These are phyloP conservation scores for Plasmodium gallinaceum DNA, from an alignment of 169 alveolate genomes.

Conservation along the genomic window DNA sequence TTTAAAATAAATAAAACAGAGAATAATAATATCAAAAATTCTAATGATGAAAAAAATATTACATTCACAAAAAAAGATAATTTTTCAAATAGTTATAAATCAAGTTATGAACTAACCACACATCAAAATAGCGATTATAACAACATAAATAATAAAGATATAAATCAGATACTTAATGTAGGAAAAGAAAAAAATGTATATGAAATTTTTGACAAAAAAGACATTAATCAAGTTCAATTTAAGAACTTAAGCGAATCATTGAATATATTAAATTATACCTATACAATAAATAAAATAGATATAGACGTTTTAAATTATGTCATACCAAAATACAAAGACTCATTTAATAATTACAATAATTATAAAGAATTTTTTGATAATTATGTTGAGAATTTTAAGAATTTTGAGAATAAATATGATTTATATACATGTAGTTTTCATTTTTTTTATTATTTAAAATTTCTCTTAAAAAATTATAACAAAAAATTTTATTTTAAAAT, in stretches of 20 bases:
- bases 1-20: not conserved
- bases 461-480: slow-evolving; percentile 12
- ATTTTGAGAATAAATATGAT: slow-evolving; percentile 64
- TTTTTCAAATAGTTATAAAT: not conserved
- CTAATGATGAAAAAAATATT: not conserved
- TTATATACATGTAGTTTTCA: slow-evolving; percentile 75
- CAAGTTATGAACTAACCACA: not conserved
- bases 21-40: too few relatives aligned
- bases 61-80: not conserved
- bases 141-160: not conserved
- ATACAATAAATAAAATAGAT: slow-evolving; percentile 57
- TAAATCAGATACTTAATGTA: not conserved
- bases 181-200: not conserved
- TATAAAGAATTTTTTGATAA: slow-evolving; percentile 48
- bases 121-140: too few relatives aligned
- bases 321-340: slow-evolving; percentile 49
- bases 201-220: not conserved
- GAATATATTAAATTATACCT: slow-evolving; percentile 37
- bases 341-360: slow-evolving; percentile 15
- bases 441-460: slow-evolving; percentile 65
- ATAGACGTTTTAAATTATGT: slow-evolving; percentile 37
- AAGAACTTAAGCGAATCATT: slow-evolving; percentile 53
- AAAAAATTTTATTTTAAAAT: too few relatives aligned
- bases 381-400: slow-evolving; percentile 49
- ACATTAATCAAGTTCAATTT: slow-evolving; percentile 31